These are phyloP conservation scores for Boletellus sp. DNA, from an alignment of 1,284 basidiomycete species.

Conservation along the genomic window DNA sequence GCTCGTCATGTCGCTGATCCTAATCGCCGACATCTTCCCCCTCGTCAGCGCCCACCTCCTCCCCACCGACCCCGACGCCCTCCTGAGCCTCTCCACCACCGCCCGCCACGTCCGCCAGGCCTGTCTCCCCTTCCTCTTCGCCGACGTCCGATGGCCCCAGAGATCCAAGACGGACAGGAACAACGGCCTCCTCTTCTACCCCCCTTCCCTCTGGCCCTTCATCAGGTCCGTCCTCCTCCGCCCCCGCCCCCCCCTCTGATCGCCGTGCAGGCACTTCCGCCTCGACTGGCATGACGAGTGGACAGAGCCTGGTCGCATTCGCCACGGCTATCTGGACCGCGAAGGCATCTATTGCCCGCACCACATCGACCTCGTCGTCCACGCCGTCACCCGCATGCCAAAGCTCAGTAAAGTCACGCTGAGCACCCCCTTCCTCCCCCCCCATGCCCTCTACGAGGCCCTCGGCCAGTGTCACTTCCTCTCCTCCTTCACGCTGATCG, in stretches of 20 bases:
- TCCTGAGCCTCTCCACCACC: constrained; percentile 25
- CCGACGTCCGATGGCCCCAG: constrained; percentile 33
- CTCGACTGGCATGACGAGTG: constrained; percentile 34
- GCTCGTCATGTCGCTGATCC: constrained; percentile 28
- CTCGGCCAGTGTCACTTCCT: constrained; percentile 28
- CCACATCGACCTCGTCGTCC: constrained; percentile 25
- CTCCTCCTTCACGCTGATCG: constrained; percentile 26
- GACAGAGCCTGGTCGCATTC: constrained; percentile 32
- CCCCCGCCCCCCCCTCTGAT: not conserved
- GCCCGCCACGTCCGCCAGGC: constrained; percentile 28
- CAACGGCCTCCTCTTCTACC: constrained; percentile 27
- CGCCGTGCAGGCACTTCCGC: constrained; percentile 24
- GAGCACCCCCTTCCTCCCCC: constrained; percentile 31
- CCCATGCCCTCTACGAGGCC: constrained; percentile 27
- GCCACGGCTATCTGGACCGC: constrained; percentile 29
- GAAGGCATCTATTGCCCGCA: constrained; percentile 30
- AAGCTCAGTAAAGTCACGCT: constrained; percentile 27
- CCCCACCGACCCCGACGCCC: constrained; percentile 5
- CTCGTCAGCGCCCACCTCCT: constrained; percentile 31
- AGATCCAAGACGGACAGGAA: constrained; percentile 23
- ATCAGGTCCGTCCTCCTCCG: constrained; percentile 21
- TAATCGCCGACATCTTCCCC: constrained; percentile 34
- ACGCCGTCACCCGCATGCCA: constrained; percentile 27
- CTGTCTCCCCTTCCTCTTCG: constrained; percentile 32
- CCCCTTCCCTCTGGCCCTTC: constrained; percentile 28